Conservation (phyloP, 2,329 filamentous ascomycete species). For the Rutstroemia sp. region DNA sequence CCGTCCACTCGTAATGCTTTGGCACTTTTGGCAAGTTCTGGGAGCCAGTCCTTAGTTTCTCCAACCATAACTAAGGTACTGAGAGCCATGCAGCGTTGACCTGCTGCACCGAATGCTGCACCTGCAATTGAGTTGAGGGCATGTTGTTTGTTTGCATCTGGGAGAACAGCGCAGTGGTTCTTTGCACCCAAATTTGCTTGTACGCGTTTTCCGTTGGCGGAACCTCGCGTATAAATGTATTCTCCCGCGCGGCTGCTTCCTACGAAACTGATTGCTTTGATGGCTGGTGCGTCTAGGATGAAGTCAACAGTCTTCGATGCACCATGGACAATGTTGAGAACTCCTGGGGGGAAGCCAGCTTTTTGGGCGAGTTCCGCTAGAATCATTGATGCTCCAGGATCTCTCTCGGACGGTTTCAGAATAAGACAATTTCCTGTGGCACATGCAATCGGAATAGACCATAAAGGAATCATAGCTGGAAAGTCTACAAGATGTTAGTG, state of each 20-base stretch:
- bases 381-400: conserved; percentile 80
- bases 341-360: conserved; percentile 74
- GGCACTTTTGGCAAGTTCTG: conserved; percentile 69
- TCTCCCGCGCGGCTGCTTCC: conserved; percentile 83
- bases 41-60: conserved; percentile 76
- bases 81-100: conserved; percentile 81
- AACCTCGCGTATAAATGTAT: conserved; percentile 74
- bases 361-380: conserved; percentile 71
- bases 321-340: conserved; percentile 78
- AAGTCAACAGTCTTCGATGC: conserved; percentile 77
- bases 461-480: conserved; percentile 88
- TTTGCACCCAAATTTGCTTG: conserved; percentile 85
- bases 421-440: conserved; percentile 79
- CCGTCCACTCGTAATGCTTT: conserved; percentile 68
- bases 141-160: conserved; percentile 86
- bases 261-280: conserved; percentile 84
- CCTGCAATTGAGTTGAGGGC: conserved; percentile 78
- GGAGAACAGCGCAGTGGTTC: conserved; percentile 79
- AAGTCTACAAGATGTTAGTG: conserved; percentile 51
- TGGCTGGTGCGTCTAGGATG: conserved; percentile 74
- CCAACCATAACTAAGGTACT: conserved; percentile 78
- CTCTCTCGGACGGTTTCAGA: conserved; percentile 80
- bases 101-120: conserved; percentile 77
- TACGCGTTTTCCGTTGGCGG: conserved; percentile 79
- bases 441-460: conserved; percentile 79